phyloP scores from a whole-genome alignment of 495 filamentous ascomycete genomes.

The Podospora pseudocomata region DNA sequence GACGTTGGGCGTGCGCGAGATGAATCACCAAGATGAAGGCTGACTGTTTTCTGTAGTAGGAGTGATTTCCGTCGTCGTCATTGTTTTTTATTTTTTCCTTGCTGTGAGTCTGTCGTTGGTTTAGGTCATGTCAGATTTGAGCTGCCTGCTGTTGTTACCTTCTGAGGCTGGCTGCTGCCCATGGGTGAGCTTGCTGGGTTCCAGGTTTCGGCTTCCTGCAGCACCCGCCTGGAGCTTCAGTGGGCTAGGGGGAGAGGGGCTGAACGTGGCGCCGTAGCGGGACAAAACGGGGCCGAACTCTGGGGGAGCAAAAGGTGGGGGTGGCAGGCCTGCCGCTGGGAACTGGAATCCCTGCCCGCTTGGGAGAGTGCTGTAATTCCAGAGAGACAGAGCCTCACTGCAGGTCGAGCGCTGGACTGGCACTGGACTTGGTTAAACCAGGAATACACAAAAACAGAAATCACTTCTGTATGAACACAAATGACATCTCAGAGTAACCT shows the following conservation, averaged over 20 bases:
- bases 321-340: neutral
- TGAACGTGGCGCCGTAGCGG: neutral
- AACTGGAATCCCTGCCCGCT: neutral
- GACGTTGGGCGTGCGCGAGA: neutral
- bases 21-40: neutral
- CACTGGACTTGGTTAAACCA: neutral
- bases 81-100: neutral
- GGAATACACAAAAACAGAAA: neutral
- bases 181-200: neutral
- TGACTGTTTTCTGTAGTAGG: neutral
- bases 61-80: neutral
- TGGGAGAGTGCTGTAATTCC: neutral
- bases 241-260: neutral
- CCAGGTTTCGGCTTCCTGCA: neutral
- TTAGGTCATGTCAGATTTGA: too few species aligned
- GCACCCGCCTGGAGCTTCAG: neutral
- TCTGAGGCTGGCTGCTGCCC: neutral
- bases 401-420: neutral
- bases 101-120: too few species aligned
- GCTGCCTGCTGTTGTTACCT: too few species aligned
- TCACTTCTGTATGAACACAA: neutral
- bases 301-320: slow-evolving; percentile 1
- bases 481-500: neutral
- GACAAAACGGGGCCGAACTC: slow-evolving; percentile 6
- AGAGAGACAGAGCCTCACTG: neutral